Base-by-base conservation (phyloP, 371 early-diverging fungal genomes). In the Cokeromyces recurvatus region DNA sequence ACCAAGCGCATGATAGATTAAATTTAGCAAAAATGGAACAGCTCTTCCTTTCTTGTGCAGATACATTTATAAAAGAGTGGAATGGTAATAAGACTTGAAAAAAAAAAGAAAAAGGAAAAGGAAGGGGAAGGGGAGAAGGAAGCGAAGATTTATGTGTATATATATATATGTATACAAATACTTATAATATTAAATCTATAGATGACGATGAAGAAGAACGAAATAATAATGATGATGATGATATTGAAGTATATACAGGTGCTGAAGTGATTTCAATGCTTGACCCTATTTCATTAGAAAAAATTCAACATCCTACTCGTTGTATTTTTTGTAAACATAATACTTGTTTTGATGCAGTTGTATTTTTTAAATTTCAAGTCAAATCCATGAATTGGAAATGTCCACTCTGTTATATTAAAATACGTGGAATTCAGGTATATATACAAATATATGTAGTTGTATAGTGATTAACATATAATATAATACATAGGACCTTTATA, bases 251-350 rank as follows among this genome's bases (percentile, higher is more conserved):
- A 17, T 32, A 15, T 14, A 20, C 55, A 10, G 48, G 59, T 2
- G 64, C 64, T 35, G 64, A 74, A 41, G 29, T 35, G 1, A 49
- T 74, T 10, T 66, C 68, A 5, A 27, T 68, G 7, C 22, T 53
- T 1, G 75, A 74, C 44, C 71, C 75, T 0, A 41, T 74, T 8
- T 40, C 52, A 15, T 27, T 74, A 4, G 43, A 47, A 2, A 55
- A 47, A 2, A 64, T 71, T 22, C 43, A 64, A 22, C 60, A 68
- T 46, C 75, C 75, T 32, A 49, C 63, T 1, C 37, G 69, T 38
- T 60, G 71, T 5, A 55, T 66, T 11, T 64, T 68, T 39, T 74
- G 75, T 45, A 53, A 35, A 2, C 75, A 74, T 53, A 42, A 40
- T 17, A 51, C 69, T 3, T 60, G 65, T 19, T 74, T 74, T 57